Evolutionary conservation across 2,329 filamentous ascomycete genomes (phyloP), one percentile per base, ranked within the genome.

Genomic region (Fusarium secorum): DNA sequence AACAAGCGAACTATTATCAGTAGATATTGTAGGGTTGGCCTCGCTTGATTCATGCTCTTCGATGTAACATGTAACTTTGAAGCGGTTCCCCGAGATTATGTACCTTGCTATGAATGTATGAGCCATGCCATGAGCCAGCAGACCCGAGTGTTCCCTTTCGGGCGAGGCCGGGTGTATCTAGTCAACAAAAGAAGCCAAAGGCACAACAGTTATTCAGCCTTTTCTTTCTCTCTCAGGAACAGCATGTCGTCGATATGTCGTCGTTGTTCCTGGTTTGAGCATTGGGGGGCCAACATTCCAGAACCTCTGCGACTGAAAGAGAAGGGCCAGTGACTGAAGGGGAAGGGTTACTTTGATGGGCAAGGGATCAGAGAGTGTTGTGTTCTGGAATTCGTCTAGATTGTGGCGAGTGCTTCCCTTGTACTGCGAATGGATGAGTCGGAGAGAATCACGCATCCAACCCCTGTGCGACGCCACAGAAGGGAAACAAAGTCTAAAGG

Each of bases 341-440:
- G 58, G 32, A 57, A 62, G 56, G 56, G 58, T 52, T 61, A 36
- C 55, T 44, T 39, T 55, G 42, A 65, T 45, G 44, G 53, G 57
- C 45, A 69, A 65, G 58, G 59, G 68, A 65, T 57, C 54, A 54
- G 66, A 36, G 20, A 38, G 56, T 71, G 60, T 64, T 69, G 65
- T 57, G 64, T 71, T 72, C 68, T 71, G 69, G 69, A 72, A 72
- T 66, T 61, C 42, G 46, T 71, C 68, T 61, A 69, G 57, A 71
- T 54, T 71, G 70, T 72, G 70, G 70, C 70, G 66, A 73, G 55
- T 72, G 66, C 66, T 52, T 67, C 58, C 69, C 49, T 35, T 67
- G 33, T n/a, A 39, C 57, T 62, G 56, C 59, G 60, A 74, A 71
- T 72, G 41, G 60, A 55, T 48, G 35, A 51, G 38, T 63, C 46